Conservation (phyloP, 345 rosid species). For the Eucalyptus pauciflora region DNA sequence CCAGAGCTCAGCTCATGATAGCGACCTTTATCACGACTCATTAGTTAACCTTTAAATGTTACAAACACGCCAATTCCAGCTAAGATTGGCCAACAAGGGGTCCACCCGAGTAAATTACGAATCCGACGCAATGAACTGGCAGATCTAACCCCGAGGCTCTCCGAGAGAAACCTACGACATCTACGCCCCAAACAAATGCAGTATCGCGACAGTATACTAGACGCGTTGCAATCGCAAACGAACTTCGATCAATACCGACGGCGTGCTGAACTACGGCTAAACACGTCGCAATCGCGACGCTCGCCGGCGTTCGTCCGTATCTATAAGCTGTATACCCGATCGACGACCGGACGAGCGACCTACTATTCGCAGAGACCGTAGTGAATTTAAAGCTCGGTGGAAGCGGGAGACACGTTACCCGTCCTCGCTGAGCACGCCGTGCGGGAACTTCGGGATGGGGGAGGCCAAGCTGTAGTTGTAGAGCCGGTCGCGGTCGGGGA, state of each 20-base stretch:
- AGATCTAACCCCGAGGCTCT: not conserved
- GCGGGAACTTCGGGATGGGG: conserved; percentile 56
- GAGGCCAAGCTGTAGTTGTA: conserved; percentile 68
- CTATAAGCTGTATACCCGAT: not conserved
- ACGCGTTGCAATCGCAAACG: not conserved
- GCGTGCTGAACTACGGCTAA: not conserved
- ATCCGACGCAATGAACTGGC: not conserved
- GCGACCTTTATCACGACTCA: not conserved
- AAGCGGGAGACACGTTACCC: conserved; percentile 36
- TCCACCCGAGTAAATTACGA: not conserved
- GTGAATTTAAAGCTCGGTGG: not conserved
- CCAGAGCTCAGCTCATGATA: not conserved
- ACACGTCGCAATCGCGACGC: not conserved
- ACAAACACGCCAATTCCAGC: not conserved
- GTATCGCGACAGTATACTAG: not conserved
- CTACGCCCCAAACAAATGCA: not conserved
- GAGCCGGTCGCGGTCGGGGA: conserved; percentile 28
- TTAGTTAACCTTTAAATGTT: not conserved
- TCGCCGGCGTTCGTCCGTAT: not conserved
- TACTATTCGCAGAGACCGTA: not conserved
- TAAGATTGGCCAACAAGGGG: not conserved
- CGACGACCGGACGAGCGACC: not conserved
- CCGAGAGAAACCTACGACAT: not conserved
- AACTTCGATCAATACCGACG: not conserved
- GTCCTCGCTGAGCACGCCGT: conserved; percentile 93